phyloP scores from a whole-genome alignment of 2,329 filamentous ascomycete species.

The Fusarium multiceps region DNA sequence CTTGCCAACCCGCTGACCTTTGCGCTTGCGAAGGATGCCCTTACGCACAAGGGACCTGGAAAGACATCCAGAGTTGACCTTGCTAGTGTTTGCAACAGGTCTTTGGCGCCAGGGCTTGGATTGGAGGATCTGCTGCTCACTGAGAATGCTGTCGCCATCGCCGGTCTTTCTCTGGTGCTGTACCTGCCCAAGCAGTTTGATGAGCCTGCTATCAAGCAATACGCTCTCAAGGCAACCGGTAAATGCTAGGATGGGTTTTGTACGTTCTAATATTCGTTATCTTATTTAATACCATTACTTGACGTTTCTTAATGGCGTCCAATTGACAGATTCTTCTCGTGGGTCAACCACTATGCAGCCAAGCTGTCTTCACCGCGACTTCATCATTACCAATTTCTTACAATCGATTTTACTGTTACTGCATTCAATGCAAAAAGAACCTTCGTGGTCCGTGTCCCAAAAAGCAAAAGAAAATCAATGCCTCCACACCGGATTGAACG shows the following conservation, averaged over 20 bases:
- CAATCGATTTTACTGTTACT: neutral
- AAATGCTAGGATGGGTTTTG: neutral
- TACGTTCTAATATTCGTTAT: fast-evolving
- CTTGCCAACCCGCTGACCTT: slow-evolving; percentile 2
- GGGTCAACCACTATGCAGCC: neutral
- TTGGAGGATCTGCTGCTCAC: neutral
- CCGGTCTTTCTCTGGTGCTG: neutral
- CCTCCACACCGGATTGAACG: slow-evolving; percentile 32
- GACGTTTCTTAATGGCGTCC: neutral
- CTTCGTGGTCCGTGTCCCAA: neutral
- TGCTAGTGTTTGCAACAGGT: neutral
- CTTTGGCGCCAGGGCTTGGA: neutral
- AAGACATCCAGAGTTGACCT: neutral
- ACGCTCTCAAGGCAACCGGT: neutral
- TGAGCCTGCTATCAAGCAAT: neutral
- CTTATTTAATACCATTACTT: fast-evolving
- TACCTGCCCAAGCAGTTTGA: slow-evolving; percentile 1
- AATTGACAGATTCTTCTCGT: neutral
- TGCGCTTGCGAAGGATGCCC: slow-evolving; percentile 5
- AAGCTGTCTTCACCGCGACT: too few species aligned
- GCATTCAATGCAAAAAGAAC: fast-evolving
- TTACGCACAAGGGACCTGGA: neutral
- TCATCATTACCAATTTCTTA: neutral
- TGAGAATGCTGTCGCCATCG: neutral
- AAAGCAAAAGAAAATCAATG: neutral